These are phyloP conservation scores for Aspergillus unguis DNA, from an alignment of 2,329 filamentous ascomycete species.

Conservation along the genomic window DNA sequence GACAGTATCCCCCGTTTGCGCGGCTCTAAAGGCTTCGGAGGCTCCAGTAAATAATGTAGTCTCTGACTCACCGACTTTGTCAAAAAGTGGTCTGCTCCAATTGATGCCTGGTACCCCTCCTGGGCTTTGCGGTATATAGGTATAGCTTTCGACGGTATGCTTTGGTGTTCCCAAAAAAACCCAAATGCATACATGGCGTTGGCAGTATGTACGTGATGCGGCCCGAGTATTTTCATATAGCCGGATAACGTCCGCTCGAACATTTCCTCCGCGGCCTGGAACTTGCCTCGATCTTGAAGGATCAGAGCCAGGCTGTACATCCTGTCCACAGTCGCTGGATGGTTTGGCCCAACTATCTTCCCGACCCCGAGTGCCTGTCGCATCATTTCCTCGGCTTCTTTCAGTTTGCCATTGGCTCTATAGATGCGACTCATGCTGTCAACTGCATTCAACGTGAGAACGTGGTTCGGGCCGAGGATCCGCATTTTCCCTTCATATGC, in stretches of 20 bases:
- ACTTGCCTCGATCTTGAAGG: background rate
- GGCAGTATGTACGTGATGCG: background rate
- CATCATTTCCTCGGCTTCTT: background rate
- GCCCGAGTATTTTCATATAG: background rate
- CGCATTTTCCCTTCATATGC: background rate
- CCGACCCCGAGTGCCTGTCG: background rate
- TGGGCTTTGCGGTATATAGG: conserved; percentile 23
- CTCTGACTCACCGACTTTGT: background rate
- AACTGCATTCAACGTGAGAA: background rate
- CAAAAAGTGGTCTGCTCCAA: background rate
- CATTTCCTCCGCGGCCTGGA: background rate
- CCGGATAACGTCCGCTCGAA: background rate
- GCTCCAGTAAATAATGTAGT: too few species aligned
- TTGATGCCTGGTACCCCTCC: background rate
- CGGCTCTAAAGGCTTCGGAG: background rate
- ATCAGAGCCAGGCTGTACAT: background rate
- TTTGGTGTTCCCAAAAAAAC: conserved; percentile 3
- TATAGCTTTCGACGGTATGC: conserved; percentile 21
- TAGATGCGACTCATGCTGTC: background rate
- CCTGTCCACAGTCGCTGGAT: background rate
- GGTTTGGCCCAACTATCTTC: background rate
- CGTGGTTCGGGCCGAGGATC: background rate
- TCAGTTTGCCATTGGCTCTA: background rate
- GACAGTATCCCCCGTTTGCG: background rate
- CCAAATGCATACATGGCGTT: background rate